Conservation (phyloP, 805 yeast genomes). For the Metschnikowia reukaufii region DNA sequence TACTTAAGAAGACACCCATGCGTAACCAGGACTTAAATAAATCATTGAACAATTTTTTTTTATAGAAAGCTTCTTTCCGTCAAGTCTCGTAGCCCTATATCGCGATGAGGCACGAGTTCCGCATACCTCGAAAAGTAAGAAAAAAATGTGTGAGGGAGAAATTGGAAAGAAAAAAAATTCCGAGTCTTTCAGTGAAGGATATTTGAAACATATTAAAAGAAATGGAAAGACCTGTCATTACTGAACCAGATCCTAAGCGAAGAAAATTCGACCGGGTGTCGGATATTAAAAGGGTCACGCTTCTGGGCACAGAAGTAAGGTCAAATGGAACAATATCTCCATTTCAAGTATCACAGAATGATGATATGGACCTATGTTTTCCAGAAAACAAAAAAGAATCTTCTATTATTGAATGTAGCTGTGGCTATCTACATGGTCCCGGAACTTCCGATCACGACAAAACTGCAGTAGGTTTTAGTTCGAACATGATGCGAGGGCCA, state of each 20-base stretch:
- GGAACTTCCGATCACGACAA: conserved; percentile 15
- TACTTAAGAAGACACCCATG: too few relatives aligned
- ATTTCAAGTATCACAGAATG: background rate
- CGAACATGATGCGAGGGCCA: conserved; percentile 18
- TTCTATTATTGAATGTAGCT: conserved; percentile 7
- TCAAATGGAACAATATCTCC: conserved; percentile 16
- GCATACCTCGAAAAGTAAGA: background rate
- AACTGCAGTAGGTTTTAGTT: conserved; percentile 19
- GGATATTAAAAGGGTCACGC: background rate
- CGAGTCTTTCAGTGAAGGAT: too few relatives aligned
- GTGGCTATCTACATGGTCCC: conserved; percentile 19
- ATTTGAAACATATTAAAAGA: background rate
- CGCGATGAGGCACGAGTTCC: background rate
- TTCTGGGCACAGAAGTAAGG: conserved; percentile 11
- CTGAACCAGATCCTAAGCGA: conserved; percentile 14
- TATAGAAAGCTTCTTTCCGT: too few relatives aligned
- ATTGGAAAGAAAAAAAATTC: too few relatives aligned
- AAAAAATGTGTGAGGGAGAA: too few relatives aligned
- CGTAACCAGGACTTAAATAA: too few relatives aligned
- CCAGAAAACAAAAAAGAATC: background rate
- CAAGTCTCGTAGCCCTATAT: too few relatives aligned
- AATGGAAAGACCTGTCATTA: background rate
- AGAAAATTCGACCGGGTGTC: conserved; percentile 5
- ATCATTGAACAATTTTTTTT: too few relatives aligned
- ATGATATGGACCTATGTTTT: conserved; percentile 1